Percentiles rank a stretch among this genome's conserved stretches.
These are phyloP conservation scores for Calonectria pauciramosa DNA, from an alignment of 2,329 filamentous ascomycete species.

Conservation along the genomic window DNA sequence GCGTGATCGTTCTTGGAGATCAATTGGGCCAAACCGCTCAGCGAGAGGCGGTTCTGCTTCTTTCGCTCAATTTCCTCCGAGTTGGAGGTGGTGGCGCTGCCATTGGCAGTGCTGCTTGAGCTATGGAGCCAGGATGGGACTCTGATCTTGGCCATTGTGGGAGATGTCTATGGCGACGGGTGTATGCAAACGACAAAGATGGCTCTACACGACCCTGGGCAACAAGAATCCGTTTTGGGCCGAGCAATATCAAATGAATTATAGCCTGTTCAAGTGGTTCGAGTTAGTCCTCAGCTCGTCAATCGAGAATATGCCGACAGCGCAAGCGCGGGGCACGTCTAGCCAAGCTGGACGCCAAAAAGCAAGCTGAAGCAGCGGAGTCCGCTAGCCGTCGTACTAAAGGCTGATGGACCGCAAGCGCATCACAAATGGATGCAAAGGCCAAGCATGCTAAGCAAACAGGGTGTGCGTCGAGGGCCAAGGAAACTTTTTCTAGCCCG, in stretches of 20 bases:
- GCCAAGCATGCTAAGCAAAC: neutral
- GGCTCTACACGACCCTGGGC: neutral
- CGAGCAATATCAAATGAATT: neutral
- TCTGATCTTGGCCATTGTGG: conserved; percentile 43
- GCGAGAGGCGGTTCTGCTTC: conserved; percentile 52
- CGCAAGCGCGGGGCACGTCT: conserved; percentile 5
- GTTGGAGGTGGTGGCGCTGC: conserved; percentile 19
- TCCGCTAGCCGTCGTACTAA: conserved; percentile 24
- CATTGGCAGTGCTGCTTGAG: conserved; percentile 18
- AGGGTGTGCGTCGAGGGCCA: neutral
- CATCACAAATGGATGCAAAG: neutral
- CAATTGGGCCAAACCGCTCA: conserved; percentile 46
- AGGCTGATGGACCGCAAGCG: neutral
- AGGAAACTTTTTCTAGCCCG: neutral
- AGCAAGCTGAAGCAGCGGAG: conserved; percentile 22
- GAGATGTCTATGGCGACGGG: neutral
- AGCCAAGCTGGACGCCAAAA: conserved; percentile 17
- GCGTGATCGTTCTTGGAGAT: conserved; percentile 40
- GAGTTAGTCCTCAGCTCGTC: conserved; percentile 13
- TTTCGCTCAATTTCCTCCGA: conserved; percentile 45
- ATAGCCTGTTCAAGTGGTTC: conserved; percentile 12
- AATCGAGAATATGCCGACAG: conserved; percentile 2
- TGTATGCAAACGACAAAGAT: neutral
- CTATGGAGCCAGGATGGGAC: conserved; percentile 53
- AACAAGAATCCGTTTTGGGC: neutral